A percentile compares a stretch with the other conserved stretches of the same genome.
Evolutionary conservation across 2,329 filamentous ascomycete genomes (phyloP).

Genomic region (Aspergillus glaucus): DNA sequence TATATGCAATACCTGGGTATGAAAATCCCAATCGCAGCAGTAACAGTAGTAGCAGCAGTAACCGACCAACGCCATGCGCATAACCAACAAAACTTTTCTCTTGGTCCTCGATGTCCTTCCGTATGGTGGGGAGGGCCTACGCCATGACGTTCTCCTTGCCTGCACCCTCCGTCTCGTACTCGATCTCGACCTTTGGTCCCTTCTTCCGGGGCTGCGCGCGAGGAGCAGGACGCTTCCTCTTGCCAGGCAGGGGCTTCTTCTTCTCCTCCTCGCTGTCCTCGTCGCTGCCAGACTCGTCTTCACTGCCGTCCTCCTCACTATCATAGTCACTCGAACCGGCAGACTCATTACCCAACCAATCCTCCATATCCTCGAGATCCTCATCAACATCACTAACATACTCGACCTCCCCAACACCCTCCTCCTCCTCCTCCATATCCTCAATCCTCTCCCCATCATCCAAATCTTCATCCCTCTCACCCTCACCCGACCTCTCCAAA

Average conservation of each 20-base stretch:
- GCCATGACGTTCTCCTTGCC: constrained; percentile 45
- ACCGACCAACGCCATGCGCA: constrained; percentile 28
- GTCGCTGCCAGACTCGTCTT: constrained; percentile 50
- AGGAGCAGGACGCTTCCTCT: constrained; percentile 52
- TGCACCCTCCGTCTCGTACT: constrained; percentile 67
- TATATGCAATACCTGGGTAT: constrained; percentile 32
- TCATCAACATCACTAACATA: constrained; percentile 88
- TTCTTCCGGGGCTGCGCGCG: constrained; percentile 55
- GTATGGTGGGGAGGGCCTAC: constrained; percentile 13
- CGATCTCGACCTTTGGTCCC: constrained; percentile 63
- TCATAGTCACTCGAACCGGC: constrained; percentile 44
- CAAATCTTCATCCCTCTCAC: constrained; percentile 74
- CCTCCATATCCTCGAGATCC: constrained; percentile 89
- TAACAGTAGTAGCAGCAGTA: constrained; percentile 3
- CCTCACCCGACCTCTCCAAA: constrained; percentile 81
- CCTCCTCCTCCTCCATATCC: constrained; percentile 64
- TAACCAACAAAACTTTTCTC: constrained; percentile 13
- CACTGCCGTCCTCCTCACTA: constrained; percentile 50
- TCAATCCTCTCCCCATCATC: constrained; percentile 81
- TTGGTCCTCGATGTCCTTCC: constrained; percentile 1
- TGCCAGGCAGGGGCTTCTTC: constrained; percentile 43
- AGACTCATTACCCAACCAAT: constrained; percentile 77
- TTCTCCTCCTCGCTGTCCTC: constrained; percentile 41
- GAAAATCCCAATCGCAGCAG: constrained; percentile 25
- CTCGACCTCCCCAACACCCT: constrained; percentile 70